Conservation (phyloP, 106 monocot species). For the Dendrobium catenatum region DNA sequence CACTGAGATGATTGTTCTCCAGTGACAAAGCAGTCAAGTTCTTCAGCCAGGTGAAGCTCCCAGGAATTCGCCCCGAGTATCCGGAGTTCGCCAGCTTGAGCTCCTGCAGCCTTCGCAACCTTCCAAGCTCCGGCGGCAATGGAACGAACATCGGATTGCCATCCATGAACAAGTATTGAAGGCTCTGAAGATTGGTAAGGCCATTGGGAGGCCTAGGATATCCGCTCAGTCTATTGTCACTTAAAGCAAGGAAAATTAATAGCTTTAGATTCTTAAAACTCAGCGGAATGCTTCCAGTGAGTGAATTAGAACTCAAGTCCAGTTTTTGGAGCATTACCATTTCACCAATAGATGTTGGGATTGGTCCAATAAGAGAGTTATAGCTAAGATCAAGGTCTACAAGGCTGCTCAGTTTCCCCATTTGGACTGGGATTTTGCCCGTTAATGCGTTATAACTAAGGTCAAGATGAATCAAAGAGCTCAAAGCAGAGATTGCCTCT, state of each 20-base stretch:
- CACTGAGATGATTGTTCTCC: conserved; percentile 63
- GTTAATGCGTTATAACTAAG: conserved; percentile 76
- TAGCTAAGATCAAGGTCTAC: conserved; percentile 76
- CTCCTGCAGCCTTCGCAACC: conserved; percentile 56
- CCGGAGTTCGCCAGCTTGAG: conserved; percentile 74
- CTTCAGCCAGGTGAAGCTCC: conserved; percentile 39
- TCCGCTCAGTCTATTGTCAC: conserved; percentile 61
- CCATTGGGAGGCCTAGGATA: conserved; percentile 27
- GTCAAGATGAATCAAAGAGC: conserved; percentile 62
- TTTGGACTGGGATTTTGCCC: conserved; percentile 40
- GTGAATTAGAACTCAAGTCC: conserved; percentile 71
- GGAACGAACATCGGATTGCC: conserved; percentile 55
- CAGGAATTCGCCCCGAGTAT: conserved; percentile 62
- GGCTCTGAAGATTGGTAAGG: conserved; percentile 47
- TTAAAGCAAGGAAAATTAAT: conserved; percentile 64
- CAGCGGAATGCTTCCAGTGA: conserved; percentile 50
- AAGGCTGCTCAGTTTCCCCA: conserved; percentile 34
- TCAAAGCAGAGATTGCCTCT: conserved; percentile 21
- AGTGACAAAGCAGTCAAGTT: conserved; percentile 76
- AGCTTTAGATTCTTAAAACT: conserved; percentile 24
- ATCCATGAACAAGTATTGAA: conserved; percentile 84
- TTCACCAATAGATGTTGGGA: conserved; percentile 53
- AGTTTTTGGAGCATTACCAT: conserved; percentile 73
- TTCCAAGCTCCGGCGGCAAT: conserved; percentile 58
- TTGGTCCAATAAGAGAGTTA: conserved; percentile 57